Base-by-base conservation (phyloP, 805 yeast species). In the Kluyveromyces nonfermentans region DNA sequence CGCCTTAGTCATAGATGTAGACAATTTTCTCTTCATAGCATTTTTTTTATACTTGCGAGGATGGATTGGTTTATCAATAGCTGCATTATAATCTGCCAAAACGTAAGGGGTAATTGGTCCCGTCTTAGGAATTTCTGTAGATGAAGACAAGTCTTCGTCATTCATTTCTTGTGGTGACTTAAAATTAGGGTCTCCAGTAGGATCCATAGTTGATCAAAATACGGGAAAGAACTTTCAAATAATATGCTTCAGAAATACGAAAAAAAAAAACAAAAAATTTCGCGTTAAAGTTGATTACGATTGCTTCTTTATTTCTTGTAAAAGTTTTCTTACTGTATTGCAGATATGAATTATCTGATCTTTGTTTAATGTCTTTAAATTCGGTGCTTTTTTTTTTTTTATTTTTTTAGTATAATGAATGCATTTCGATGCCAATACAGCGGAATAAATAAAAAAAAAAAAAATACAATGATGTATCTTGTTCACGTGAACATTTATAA, bases 161-260 rank as follows among this genome's bases (percentile, higher is more conserved):
- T 74, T 64, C 46, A 76, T 68, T 38, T 77, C 77, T 50, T 78
- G 74, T 0, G 96, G 95, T 9, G 96, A 95, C 40, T 80, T 78
- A 63, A 87, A 89, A 62, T 87, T 80, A 16, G 96, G 95, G 51
- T 88, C 96, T 64, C 82, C 77, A 4, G 90, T 83, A 18, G 97
- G 97, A 61, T 89, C 97, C 97, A 88, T 88, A 35, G 30, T 14
- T 25, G 7, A 25, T 25, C 3, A 10, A 10, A 4, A 25, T 18
- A n/a, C 33, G 16, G 18, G n/a, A 2, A 5, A 22, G 16, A 12
- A 22, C 25, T 15, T 15, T n/a, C 19, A 10, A 32, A n/a, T 7
- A 33, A 18, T 19, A 8, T n/a, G 4, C 19, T 14, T 33, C 38
- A 33, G n/a, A n/a, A n/a, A n/a, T n/a, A n/a, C n/a, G n/a, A n/a